Base-by-base conservation (phyloP, 2,329 filamentous ascomycete species). In the Botrytis porri region DNA sequence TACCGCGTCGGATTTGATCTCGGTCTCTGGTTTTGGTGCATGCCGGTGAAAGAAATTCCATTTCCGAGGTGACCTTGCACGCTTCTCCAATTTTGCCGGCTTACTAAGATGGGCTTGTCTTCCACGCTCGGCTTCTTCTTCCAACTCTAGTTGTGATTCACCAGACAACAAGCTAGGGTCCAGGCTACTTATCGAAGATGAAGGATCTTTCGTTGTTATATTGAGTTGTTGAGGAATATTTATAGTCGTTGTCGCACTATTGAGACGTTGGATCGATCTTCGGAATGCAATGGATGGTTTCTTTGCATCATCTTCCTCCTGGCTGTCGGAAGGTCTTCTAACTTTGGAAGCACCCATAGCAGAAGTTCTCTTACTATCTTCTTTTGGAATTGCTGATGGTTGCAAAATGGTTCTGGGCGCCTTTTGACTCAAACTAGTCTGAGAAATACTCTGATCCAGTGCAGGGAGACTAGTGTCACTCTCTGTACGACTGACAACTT, bases 31-130 rank as follows among this genome's bases (percentile, higher is more conserved):
- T 7, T 67, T 85, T 4, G 81, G 84, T 43, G 88, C 86, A 0
- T 86, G 86, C 64, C 88, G 84, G 66, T 88, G 85, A 76, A 91
- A 91, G 20, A 90, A 79, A 75, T 90, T 90, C 89, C 89, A 91
- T 76, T 87, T 89, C 12, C 86, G 85, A 9, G 80, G 79, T 32
- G 88, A 88, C 39, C 87, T 86, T 1, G 85, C 79, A 70, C 84
- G 84, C 79, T 89, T 90, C 35, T 84, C 83, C 35, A 88, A 80
- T 79, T 90, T 90, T 80, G 86, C 89, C 0, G 86, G 82, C 1
- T 79, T 79, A 20, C 74, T 73, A 25, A 70, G 39, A 59, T 75
- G 72, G n/a, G 22, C 51, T 16, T 77, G 75, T 48, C 78, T 76
- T 54, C 75, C 76, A 65, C 75, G 74, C n/a, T 83, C 83, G 8